Evolutionary conservation across 306 rosid genomes (phyloP), one percentile per base, ranked within the genome.

Genomic region (Acmispon strigosus): DNA sequence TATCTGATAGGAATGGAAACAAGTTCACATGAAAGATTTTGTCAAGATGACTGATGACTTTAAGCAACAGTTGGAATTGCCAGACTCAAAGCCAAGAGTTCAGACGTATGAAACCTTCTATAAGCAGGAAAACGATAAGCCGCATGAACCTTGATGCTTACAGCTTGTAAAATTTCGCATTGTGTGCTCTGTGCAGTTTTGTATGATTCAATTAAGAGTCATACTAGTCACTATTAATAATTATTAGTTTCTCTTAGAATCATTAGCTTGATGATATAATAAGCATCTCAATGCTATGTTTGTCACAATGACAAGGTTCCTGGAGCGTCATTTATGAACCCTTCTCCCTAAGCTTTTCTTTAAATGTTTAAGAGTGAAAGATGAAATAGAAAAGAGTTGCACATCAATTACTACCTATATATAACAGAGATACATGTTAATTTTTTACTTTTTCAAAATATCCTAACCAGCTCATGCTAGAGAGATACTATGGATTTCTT

Each of bases 71-170:
- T 53, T 87, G 76, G 81, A 87, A 74, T 79, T 76, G 76, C 92
- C 96, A 49, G 86, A 91, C 56, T 59, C 95, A 22, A 87, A 90
- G 87, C 78, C 92, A 39, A 87, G 96, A 82, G 92, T 94, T 71
- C 75, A 80, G 43, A 78, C 95, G 32, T 89, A 83, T 41, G 92
- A 94, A 81, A 75, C 83, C 16, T 86, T 86, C 87, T 90, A 74
- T 53, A 50, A 59, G 44, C 83, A 84, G 67, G 88, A 77, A 41
- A 82, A 53, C 47, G 80, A 78, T 63, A 66, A 80, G 73, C 63
- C 81, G 29, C 66, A 16, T 4, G 34, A 60, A 19, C 61, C 86
- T 32, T 87, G 84, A 83, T 61, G 39, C 58, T 36, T 43, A 55
- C 27, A 36, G 14, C 72, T 69, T 75, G 77, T 64, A 63, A 37